Conservation (phyloP, 352 stramenopile species). For the Pythium phragmiticola region DNA sequence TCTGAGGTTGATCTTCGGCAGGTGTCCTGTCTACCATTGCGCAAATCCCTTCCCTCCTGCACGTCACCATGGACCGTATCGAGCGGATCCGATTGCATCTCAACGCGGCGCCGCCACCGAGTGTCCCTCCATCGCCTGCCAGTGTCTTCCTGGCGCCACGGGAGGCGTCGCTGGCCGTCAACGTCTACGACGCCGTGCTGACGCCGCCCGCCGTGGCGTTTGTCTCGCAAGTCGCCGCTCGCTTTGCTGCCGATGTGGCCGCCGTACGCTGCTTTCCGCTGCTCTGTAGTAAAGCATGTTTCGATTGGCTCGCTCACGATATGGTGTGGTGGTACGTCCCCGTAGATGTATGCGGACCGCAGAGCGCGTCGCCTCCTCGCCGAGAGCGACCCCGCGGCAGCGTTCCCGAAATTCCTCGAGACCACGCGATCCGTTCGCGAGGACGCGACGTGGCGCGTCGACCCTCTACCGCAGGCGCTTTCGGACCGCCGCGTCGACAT, state of each 20-base stretch:
- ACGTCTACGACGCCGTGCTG: slow-evolving; percentile 71
- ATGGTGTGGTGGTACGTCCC: background rate
- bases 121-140: background rate
- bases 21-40: slow-evolving; percentile 6
- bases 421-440: slow-evolving; percentile 68
- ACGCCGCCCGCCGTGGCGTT: slow-evolving; percentile 86
- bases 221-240: slow-evolving; percentile 71
- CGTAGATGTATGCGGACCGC: slow-evolving; percentile 60
- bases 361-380: slow-evolving; percentile 39
- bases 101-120: background rate
- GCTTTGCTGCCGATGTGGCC: slow-evolving; percentile 66
- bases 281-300: too few relatives aligned
- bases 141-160: slow-evolving; percentile 22
- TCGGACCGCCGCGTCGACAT: slow-evolving; percentile 94
- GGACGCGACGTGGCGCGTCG: slow-evolving; percentile 56
- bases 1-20: slow-evolving; percentile 6
- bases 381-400: slow-evolving; percentile 65
- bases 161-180: slow-evolving; percentile 11
- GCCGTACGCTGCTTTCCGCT: slow-evolving; percentile 32
- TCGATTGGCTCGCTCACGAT: background rate
- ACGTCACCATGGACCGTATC: slow-evolving; percentile 25
- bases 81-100: slow-evolving; percentile 26
- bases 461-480: slow-evolving; percentile 63
- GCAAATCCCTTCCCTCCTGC: background rate
- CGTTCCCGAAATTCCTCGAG: slow-evolving; percentile 82